Percentiles rank a stretch among this genome's conserved stretches.
These are phyloP conservation scores for Penicillium sp. DNA, from an alignment of 2,329 filamentous ascomycete genomes.

Conservation along the genomic window DNA sequence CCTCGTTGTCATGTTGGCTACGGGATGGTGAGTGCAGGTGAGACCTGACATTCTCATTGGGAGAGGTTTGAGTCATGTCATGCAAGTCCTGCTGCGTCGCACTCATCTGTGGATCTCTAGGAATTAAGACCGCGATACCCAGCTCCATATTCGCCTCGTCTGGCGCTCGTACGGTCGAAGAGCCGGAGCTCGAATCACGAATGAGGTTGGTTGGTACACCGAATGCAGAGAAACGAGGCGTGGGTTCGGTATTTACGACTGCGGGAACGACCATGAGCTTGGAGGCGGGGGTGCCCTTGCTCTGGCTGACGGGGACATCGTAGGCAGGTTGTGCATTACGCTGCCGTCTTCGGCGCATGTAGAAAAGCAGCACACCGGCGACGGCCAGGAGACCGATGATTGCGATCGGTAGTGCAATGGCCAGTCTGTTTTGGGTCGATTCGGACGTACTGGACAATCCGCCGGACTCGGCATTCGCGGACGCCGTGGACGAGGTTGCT, in stretches of 20 bases:
- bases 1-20: constrained; percentile 20
- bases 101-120: constrained; percentile 11
- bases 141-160: constrained; percentile 7
- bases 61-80: neutral
- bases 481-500: neutral
- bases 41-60: neutral
- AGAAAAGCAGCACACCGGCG: constrained; percentile 24
- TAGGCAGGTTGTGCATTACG: constrained; percentile 5
- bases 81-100: constrained; percentile 9
- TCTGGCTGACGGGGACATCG: constrained; percentile 7
- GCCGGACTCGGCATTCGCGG: neutral
- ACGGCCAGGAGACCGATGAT: constrained; percentile 28
- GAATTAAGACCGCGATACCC: constrained; percentile 11
- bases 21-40: constrained; percentile 22
- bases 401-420: constrained; percentile 35
- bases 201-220: constrained; percentile 2
- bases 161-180: neutral
- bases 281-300: constrained; percentile 11
- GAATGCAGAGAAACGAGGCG: constrained; percentile 6
- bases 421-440: constrained; percentile 27
- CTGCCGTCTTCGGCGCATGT: constrained; percentile 22
- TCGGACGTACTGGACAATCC: constrained; percentile 4
- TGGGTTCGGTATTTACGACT: neutral
- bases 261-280: constrained; percentile 10
- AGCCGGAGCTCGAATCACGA: neutral